Conservation (phyloP, 2,329 filamentous ascomycete species). For the Leptographium galeiforme region DNA sequence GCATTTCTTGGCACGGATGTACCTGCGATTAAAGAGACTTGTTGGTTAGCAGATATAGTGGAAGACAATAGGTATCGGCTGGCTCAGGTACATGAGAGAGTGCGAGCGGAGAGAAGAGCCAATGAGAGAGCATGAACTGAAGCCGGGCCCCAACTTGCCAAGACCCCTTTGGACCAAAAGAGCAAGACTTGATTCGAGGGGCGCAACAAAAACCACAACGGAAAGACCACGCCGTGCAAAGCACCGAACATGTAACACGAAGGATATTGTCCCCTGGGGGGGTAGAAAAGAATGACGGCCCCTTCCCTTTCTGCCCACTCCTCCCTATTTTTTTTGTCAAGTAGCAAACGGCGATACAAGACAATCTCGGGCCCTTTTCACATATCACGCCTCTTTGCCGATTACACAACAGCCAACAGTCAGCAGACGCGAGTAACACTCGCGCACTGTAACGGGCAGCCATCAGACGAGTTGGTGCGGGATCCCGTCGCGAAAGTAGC, state of each 20-base stretch:
- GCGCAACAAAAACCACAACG: not conserved
- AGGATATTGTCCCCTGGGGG: conserved; percentile 1
- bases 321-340: not conserved
- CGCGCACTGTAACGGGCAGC: too few relatives aligned
- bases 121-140: not conserved
- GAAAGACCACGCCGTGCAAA: conserved; percentile 1
- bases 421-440: too few relatives aligned
- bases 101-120: not conserved
- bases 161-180: conserved; percentile 8
- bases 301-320: not conserved
- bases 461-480: too few relatives aligned
- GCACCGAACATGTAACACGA: not conserved
- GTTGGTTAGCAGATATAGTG: accelerated
- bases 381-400: not conserved
- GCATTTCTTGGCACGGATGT: conserved; percentile 12
- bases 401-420: too few relatives aligned
- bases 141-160: conserved; percentile 10
- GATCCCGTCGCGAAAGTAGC: too few relatives aligned
- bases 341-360: not conserved
- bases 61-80: not conserved
- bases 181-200: not conserved
- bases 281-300: not conserved
- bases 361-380: not conserved
- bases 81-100: not conserved
- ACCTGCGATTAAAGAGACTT: not conserved